Evolutionary conservation across 768 basidiomycete species (phyloP).

Genomic region (Sistotremastrum suecicum): DNA sequence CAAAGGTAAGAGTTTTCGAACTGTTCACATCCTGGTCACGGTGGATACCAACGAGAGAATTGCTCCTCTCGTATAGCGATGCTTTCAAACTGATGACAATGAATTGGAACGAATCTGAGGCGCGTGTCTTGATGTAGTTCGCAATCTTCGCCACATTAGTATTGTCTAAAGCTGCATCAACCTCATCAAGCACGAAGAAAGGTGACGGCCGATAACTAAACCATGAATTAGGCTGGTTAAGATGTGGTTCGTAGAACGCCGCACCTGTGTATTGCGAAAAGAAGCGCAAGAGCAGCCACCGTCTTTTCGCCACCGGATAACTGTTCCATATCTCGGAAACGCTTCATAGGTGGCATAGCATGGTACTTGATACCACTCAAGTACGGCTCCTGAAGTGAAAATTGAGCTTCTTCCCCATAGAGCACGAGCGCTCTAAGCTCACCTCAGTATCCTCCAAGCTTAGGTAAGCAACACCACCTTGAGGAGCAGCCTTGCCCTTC

Average conservation of each 20-base stretch:
- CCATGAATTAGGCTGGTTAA: neutral
- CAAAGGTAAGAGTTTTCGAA: slow-evolving; percentile 80
- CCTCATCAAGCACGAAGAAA: slow-evolving; percentile 97
- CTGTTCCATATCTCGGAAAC: slow-evolving; percentile 98
- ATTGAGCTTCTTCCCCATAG: neutral
- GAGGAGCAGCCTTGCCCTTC: slow-evolving; percentile 83
- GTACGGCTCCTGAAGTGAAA: slow-evolving; percentile 57
- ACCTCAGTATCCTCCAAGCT: slow-evolving; percentile 94
- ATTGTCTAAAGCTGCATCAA: slow-evolving; percentile 94
- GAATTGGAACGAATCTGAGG: slow-evolving; percentile 82
- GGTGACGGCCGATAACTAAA: slow-evolving; percentile 87
- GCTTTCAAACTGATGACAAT: slow-evolving; percentile 95
- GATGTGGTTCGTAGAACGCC: slow-evolving; percentile 1
- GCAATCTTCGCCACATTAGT: slow-evolving; percentile 97
- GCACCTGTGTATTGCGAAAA: slow-evolving; percentile 94
- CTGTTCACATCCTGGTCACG: slow-evolving; percentile 91
- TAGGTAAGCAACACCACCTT: slow-evolving; percentile 94
- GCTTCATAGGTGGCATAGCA: slow-evolving; percentile 99
- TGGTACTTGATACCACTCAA: slow-evolving; percentile 91
- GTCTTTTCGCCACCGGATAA: slow-evolving; percentile 98
- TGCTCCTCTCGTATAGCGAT: slow-evolving; percentile 79
- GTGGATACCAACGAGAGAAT: slow-evolving; percentile 87
- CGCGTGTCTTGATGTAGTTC: slow-evolving; percentile 77
- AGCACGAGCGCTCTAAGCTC: slow-evolving; percentile 8
- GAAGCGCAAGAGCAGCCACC: slow-evolving; percentile 88